phyloP scores from a whole-genome alignment of 169 alveolate species.

The Eimeria maxima region DNA sequence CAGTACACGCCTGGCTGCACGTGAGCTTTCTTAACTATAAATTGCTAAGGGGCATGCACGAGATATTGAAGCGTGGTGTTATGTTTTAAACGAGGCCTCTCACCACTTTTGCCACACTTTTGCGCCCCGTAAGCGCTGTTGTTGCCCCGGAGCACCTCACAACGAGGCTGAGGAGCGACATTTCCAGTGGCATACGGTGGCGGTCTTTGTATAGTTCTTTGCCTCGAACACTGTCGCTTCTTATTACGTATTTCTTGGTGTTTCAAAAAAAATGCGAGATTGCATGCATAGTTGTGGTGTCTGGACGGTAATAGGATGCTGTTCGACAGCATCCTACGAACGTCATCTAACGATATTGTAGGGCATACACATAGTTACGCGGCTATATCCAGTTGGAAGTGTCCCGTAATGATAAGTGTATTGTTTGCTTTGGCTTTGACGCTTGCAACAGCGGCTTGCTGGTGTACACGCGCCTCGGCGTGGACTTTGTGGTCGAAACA shows the following conservation, averaged over 20 bases:
- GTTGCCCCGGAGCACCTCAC: constrained; percentile 3
- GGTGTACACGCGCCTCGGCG: constrained; percentile 66
- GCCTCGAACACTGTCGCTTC: constrained; percentile 55
- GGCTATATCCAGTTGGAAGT: neutral
- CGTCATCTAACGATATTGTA: neutral
- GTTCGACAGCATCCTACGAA: neutral
- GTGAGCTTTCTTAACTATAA: neutral
- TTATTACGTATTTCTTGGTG: neutral
- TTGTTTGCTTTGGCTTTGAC: neutral
- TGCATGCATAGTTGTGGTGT: constrained; percentile 28
- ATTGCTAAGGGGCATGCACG: neutral
- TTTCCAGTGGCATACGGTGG: neutral
- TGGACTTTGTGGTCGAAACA: constrained; percentile 48
- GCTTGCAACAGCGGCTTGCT: constrained; percentile 53
- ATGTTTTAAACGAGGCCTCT: neutral
- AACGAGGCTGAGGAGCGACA: neutral
- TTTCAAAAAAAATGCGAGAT: neutral
- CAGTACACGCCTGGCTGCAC: constrained; percentile 48
- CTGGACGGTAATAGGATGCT: neutral
- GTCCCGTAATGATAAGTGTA: neutral
- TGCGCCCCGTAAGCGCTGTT: neutral
- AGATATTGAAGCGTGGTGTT: neutral
- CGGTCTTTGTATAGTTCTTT: constrained; percentile 37
- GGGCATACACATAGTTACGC: neutral
- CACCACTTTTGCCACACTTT: neutral